phyloP scores from a whole-genome alignment of 23 red algal species.

The Gracilaria domingensis region DNA sequence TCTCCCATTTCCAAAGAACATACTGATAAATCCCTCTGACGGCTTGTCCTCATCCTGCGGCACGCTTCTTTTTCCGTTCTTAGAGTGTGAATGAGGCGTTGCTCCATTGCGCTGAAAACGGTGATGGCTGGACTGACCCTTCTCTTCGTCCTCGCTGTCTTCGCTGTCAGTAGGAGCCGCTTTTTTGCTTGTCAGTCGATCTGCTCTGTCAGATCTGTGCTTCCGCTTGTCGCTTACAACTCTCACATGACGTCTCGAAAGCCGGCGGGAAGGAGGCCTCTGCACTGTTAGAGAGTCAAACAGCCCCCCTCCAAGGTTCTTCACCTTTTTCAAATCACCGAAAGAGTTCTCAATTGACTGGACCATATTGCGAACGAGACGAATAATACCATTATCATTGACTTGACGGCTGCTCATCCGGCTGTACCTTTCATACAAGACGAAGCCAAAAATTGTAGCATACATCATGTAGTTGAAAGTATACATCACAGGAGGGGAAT shows the following conservation, averaged over 20 bases:
- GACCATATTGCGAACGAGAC: conserved; percentile 8
- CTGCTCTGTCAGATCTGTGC: not conserved
- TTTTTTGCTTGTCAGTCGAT: conserved; percentile 17
- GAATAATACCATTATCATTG: conserved; percentile 47
- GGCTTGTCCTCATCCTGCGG: not conserved
- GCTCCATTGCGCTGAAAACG: not conserved
- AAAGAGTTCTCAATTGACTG: not conserved
- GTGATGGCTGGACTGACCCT: not conserved
- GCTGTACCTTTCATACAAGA: conserved; percentile 57
- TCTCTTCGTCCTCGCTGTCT: conserved; percentile 17
- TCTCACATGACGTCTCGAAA: not conserved
- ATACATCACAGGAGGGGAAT: conserved; percentile 55
- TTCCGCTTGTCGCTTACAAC: conserved; percentile 16
- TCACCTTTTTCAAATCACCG: not conserved
- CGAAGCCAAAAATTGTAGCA: conserved; percentile 71
- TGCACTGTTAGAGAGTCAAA: not conserved
- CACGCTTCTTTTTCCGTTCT: not conserved
- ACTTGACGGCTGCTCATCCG: conserved; percentile 63
- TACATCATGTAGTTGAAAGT: conserved; percentile 74
- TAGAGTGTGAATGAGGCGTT: conserved; percentile 3
- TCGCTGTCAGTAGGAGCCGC: conserved; percentile 14
- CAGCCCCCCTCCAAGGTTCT: not conserved
- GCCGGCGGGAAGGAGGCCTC: not conserved
- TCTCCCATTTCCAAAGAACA: conserved; percentile 39
- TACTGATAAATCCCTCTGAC: conserved; percentile 28